Conservation (phyloP, 139 green algal genomes). For the Mesotaenium endlicherianum region DNA sequence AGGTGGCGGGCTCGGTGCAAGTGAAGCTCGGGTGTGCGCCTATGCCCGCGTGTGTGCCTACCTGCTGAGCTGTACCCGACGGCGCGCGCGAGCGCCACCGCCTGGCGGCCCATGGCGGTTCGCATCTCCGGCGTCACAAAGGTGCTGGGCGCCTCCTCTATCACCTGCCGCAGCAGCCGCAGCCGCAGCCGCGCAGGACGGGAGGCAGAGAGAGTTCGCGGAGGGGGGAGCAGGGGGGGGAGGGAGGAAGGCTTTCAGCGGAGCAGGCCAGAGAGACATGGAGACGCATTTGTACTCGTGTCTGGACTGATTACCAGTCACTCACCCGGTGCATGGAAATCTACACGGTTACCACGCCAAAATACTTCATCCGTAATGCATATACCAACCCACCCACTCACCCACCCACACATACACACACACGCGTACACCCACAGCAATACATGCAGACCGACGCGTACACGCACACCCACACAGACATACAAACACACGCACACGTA, state of each 20-base stretch:
- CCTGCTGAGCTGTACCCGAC: slow-evolving; percentile 62
- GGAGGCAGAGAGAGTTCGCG: not conserved
- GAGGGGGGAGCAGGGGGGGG: not conserved
- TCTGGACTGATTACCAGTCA: no score
- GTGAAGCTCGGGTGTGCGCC: no score
- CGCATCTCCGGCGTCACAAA: slow-evolving; percentile 49
- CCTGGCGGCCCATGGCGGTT: slow-evolving; percentile 63
- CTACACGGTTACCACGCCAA: no score
- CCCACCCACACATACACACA: not conserved
- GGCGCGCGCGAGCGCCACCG: slow-evolving; percentile 60
- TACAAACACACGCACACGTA: no score
- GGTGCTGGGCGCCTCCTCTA: slow-evolving; percentile 63
- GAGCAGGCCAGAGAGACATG: no score
- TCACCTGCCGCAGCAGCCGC: slow-evolving; percentile 42
- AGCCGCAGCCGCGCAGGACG: no score
- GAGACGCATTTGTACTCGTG: no score
- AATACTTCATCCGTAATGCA: not conserved
- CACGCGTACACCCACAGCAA: slow-evolving; percentile 8
- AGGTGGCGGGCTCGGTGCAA: no score
- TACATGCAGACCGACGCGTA: no score
- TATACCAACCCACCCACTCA: not conserved
- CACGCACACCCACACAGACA: no score
- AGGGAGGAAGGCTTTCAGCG: not conserved
- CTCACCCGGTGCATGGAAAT: no score
- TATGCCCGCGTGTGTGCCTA: not conserved